Evolutionary conservation across 2,329 filamentous ascomycete species (phyloP), one percentile per base, ranked within the genome.

Genomic region (Botrytis aclada): DNA sequence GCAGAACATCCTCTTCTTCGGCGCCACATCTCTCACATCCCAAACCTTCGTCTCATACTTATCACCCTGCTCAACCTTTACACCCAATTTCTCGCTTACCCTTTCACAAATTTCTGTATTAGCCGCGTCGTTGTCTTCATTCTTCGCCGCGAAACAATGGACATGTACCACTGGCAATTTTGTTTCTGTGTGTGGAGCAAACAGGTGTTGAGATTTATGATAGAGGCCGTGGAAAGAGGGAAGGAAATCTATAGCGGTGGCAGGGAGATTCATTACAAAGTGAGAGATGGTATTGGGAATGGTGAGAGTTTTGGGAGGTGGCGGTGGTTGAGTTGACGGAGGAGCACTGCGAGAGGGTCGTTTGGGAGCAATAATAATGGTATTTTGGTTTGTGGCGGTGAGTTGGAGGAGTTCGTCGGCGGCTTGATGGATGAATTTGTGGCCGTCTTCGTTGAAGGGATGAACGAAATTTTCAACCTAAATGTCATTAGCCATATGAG

Each of bases 181-280:
- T 18, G 84, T 85, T 14, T 81, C 80, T 0, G 88, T 91, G 73
- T 88, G 82, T 1, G 90, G 89, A 41, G 83, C 54, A 77, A 95
- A 95, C 1, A 93, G 85, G 2, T 82, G 75, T 81, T 94, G 90
- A 37, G 89, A 86, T 4, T 90, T 90, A n/a, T 88, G 84, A 81
- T 98, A 98, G 25, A 97, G 83, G 7, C 96, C 95, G 32, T 90
- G 88, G 85, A 94, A 97, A 85, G 79, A 80, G 72, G 85, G 85
- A 34, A 98, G 86, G 81, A 99, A 99, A 73, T 92, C 90, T 74
- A 96, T 91, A 1, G 96, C 95, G 1, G 90, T 92, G 1, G 95
- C 96, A 0, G 96, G 96, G 25, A 99, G 90, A 83, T 99, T 99
- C 93, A 99, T 98, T 77, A 98, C 92, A 81, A 95, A 99, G 84